A percentile compares a stretch with the other conserved stretches of the same genome.
These are phyloP conservation scores for Isochrysis galbana DNA, from an alignment of 78 protist genomes.

Conservation along the genomic window DNA sequence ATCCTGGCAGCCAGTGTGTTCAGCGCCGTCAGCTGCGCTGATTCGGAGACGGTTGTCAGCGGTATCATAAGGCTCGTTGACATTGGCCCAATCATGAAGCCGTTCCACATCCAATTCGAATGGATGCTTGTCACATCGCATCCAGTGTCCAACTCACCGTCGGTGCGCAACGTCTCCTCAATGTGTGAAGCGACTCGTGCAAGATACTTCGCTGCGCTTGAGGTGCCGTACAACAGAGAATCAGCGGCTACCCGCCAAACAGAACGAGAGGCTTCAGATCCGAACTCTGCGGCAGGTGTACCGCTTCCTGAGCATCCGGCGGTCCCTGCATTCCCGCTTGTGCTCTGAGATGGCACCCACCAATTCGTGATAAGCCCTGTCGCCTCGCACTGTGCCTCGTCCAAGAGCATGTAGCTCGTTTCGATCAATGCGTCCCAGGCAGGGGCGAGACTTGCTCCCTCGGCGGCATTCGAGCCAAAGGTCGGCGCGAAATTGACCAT, in stretches of 20 bases:
- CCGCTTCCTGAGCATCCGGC: not conserved
- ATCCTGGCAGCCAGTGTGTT: not conserved
- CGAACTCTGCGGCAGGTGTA: not conserved
- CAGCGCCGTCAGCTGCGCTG: not conserved
- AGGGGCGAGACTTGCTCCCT: not conserved
- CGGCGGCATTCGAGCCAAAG: not conserved
- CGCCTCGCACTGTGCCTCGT: not conserved
- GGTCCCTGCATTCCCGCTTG: not conserved
- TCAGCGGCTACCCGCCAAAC: not conserved
- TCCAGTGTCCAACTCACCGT: not conserved
- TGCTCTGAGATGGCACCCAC: not conserved
- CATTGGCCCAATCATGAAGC: not conserved
- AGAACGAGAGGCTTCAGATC: not conserved
- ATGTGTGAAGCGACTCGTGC: not conserved
- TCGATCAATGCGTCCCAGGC: not conserved
- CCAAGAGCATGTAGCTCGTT: not conserved
- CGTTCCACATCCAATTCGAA: not conserved
- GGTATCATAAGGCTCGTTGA: not conserved
- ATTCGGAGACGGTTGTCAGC: not conserved
- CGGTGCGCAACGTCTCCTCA: not conserved
- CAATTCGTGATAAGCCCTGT: not conserved
- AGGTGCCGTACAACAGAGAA: not conserved
- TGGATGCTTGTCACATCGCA: not conserved
- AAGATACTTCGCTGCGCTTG: not conserved
- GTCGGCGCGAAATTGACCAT: not conserved